Percentiles rank a stretch among this genome's conserved stretches.
These are phyloP conservation scores for Uronychia binucleata DNA, from an alignment of 73 alveolate genomes.

Conservation along the genomic window DNA sequence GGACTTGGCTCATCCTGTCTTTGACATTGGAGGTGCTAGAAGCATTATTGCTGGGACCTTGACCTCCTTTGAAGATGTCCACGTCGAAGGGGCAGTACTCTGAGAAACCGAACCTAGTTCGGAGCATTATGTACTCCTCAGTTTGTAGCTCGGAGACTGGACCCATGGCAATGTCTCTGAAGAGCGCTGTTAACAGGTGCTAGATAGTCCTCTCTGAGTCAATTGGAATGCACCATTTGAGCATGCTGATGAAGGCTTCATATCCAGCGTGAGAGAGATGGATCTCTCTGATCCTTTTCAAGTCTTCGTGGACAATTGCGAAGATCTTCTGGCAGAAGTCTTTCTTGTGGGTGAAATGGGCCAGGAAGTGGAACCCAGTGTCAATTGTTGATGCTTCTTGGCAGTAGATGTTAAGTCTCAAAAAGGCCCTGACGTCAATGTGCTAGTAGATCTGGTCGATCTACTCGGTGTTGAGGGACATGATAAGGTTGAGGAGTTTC, in stretches of 20 bases:
- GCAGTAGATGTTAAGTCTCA: not conserved
- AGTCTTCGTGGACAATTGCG: not conserved
- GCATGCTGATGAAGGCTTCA: slow-evolving; percentile 32
- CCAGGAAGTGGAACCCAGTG: slow-evolving; percentile 2
- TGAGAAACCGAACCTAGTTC: slow-evolving; percentile 14
- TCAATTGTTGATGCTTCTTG: not conserved
- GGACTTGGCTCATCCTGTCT: not conserved
- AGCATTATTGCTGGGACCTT: not conserved
- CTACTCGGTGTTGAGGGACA: not conserved
- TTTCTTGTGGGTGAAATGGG: not conserved
- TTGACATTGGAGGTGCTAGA: not conserved
- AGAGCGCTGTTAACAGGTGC: slow-evolving; percentile 4
- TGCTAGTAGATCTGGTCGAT: not conserved
- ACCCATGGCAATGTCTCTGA: not conserved
- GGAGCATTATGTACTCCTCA: slow-evolving; percentile 8
- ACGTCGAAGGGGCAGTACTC: not conserved
- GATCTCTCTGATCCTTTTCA: not conserved
- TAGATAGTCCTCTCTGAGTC: slow-evolving; percentile 19
- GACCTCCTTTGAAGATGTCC: not conserved
- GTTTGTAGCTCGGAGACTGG: slow-evolving; percentile 12
- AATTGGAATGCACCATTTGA: slow-evolving; percentile 29
- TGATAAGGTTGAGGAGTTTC: not conserved
- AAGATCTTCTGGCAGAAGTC: not conserved
- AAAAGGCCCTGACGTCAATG: not conserved
- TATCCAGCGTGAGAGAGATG: slow-evolving; percentile 13